Evolutionary conservation across 306 rosid species (phyloP), one percentile per base, ranked within the genome.

Genomic region (Elaeagnus macrophylla): DNA sequence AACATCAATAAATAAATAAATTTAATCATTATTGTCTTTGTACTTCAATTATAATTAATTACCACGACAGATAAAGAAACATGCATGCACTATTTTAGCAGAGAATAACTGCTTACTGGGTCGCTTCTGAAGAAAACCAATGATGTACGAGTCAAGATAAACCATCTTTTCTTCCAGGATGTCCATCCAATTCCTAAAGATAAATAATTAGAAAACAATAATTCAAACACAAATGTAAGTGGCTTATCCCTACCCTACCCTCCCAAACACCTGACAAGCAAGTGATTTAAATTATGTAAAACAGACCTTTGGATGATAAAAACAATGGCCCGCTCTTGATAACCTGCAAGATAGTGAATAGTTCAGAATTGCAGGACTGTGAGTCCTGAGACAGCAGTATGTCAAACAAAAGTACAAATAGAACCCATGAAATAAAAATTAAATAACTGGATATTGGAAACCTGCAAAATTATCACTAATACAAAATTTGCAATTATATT

Each of bases 131-230:
- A 93, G 80, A 93, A 93, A 59, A 93, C 99, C 52, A 93, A 77
- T 8, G 99, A 87, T 55, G 85, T 93, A 17, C 80, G 82, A 32
- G 99, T 88, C 67, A 93, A 73, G 70, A 88, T 81, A 80, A 93
- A 93, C 99, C 99, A 93, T 68, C 99, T 87, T 73, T 87, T 93
- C 82, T 93, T 93, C 99, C 99, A 93, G 12, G 96, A 93, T 51
- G 99, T 93, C 99, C 96, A 87, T 60, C 99, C 99, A 76, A 93
- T 87, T 64, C 96, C 96, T 85, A 64, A 42, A 62, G 42, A 57
- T 25, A 36, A 9, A 58, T 53, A 57, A 67, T 52, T 20, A 37
- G 41, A 56, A 37, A 57, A 39, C 1, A 71, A 70, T 17, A 12
- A 8, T 25, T 25, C 32, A 25, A 25, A 25, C 32, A 25, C 4